Base-by-base conservation (phyloP, 768 basidiomycete species). In the Rhodotorula toruloides region DNA sequence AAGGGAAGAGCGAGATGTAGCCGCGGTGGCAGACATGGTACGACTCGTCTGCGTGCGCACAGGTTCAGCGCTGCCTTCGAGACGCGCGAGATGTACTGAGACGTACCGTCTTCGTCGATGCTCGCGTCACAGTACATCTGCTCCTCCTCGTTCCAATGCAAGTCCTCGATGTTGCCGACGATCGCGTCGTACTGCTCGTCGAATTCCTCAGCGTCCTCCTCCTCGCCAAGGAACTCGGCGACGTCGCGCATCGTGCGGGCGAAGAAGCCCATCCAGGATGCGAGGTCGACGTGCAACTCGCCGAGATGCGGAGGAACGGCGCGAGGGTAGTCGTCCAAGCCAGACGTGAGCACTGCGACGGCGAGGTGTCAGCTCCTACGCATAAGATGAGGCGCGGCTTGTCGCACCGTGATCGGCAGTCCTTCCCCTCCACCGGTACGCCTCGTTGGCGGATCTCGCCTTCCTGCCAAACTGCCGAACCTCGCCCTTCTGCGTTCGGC, bases 251-350 rank as follows among this genome's bases (percentile, higher is more conserved):
- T 98, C 36, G 93, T 97, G 70, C 87, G 82, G 40, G 90, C 84
- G 78, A 97, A 98, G 81, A 91, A 96, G 7, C 84, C 93, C 86
- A 97, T 90, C 93, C 93, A 98, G 37, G 88, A 87, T 69, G 92
- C 89, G 63, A 97, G 78, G 77, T 98, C 93, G 64, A 97, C 77
- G 77, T 98, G 93, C 53, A 98, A 80, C 79, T 97, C 93, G 54
- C 94, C 93, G 3, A 86, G 82, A 74, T 92, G 90, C 11, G 93
- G 88, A 34, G 86, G 84, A 21, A 57, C 67, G 4, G 89, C 91
- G 59, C 93, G 83, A 17, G 93, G 93, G 77, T 93, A 97, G 78
- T 98, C 93, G 76, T 98, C 93, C 86, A 98, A 87, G 1, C 93
- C 93, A 73, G 88, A 90, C 0, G 94, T 96, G 62, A 98, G 79